Percentiles rank a stretch among this genome's conserved stretches.
Conservation (phyloP, 78 protist species). For the Isochrysis galbana region DNA sequence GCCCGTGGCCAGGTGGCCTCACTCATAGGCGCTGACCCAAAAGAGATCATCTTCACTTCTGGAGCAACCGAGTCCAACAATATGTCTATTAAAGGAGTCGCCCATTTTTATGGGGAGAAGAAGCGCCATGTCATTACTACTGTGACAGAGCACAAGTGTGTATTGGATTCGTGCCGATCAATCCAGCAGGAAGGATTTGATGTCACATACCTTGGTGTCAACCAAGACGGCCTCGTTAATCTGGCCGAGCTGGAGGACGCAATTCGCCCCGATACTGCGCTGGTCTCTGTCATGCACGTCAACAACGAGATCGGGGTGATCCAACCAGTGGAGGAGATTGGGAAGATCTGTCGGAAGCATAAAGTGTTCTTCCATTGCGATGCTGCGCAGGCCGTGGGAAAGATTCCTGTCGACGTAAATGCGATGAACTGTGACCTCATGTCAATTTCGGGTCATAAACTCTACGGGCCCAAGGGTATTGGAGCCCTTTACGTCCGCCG, state of each 20-base stretch:
- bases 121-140: constrained; percentile 92
- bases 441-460: constrained; percentile 94
- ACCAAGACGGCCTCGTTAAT: constrained; percentile 74
- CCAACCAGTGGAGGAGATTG: constrained; percentile 92
- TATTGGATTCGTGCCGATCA: constrained; percentile 93
- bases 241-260: neutral
- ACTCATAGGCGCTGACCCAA: constrained; percentile 82
- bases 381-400: constrained; percentile 86
- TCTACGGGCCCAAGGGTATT: constrained; percentile 85
- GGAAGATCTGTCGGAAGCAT: constrained; percentile 74
- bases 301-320: constrained; percentile 97
- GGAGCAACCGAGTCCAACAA: constrained; percentile 99
- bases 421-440: constrained; percentile 81
- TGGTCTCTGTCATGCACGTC: constrained; percentile 95
- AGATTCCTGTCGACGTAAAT: constrained; percentile 94
- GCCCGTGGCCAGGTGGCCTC: constrained; percentile 85
- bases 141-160: constrained; percentile 81
- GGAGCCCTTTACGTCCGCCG: constrained; percentile 97
- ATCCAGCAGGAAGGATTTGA: constrained; percentile 90
- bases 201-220: constrained; percentile 71
- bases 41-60: constrained; percentile 93
- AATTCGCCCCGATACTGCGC: constrained; percentile 79
- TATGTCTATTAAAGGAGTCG: constrained; percentile 94
- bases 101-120: constrained; percentile 75
- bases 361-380: constrained; percentile 50